These are phyloP conservation scores for Ustilago sp. DNA, from an alignment of 1,284 basidiomycete species.

Conservation along the genomic window DNA sequence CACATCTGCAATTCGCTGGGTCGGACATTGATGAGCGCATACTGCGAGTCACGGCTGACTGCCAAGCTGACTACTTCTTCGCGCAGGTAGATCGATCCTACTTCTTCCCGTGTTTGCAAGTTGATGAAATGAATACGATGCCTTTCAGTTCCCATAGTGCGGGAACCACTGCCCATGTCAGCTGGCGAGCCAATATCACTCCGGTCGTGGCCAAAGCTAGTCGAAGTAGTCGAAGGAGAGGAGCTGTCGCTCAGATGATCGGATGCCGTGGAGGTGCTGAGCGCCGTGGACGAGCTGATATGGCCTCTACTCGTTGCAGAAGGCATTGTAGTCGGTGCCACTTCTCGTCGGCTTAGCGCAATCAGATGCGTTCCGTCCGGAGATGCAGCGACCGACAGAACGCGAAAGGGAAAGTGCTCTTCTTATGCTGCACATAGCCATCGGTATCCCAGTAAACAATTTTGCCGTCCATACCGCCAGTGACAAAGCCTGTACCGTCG, in stretches of 20 bases:
- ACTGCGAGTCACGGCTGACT: conserved; percentile 85
- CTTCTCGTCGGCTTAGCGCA: conserved; percentile 74
- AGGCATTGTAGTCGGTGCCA: conserved; percentile 18
- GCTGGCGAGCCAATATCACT: conserved; percentile 14
- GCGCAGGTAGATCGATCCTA: conserved; percentile 74
- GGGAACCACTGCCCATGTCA: conserved; percentile 69
- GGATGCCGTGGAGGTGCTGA: conserved; percentile 39
- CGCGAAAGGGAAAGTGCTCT: conserved; percentile 83
- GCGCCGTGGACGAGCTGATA: conserved; percentile 22
- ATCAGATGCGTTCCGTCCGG: conserved; percentile 86
- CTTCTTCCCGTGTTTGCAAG: conserved; percentile 73
- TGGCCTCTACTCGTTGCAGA: conserved; percentile 21
- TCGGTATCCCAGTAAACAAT: conserved; percentile 80
- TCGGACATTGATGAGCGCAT: conserved; percentile 83
- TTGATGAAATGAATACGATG: conserved; percentile 81
- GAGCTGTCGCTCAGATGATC: conserved; percentile 40
- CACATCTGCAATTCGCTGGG: conserved; percentile 82
- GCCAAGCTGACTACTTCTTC: conserved; percentile 77
- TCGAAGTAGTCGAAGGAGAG: conserved; percentile 21
- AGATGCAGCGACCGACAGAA: conserved; percentile 87
- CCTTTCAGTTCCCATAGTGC: conserved; percentile 69
- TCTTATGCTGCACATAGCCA: conserved; percentile 79
- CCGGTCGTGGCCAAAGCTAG: conserved; percentile 26
- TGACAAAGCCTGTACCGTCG: conserved; percentile 88
- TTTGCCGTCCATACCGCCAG: conserved; percentile 87